phyloP scores from a whole-genome alignment of 164 flowering plant species.

The Akebia trifoliata region DNA sequence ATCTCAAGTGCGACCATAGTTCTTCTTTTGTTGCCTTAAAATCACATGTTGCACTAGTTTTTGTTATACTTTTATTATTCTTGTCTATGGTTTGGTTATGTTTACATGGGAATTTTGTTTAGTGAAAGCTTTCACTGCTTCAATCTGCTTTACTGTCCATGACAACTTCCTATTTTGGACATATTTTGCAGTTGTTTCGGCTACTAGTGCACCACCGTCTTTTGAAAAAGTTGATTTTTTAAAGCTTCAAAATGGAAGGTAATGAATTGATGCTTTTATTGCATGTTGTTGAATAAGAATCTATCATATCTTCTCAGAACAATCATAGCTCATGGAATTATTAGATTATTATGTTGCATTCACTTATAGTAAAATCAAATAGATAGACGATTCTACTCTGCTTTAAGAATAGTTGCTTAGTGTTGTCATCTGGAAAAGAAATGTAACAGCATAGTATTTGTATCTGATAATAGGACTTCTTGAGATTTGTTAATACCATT shows the following conservation, averaged over 20 bases:
- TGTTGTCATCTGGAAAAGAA: too few relatives aligned
- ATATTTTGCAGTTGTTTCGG: conserved; percentile 67
- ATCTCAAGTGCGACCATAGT: conserved; percentile 22
- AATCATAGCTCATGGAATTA: too few relatives aligned
- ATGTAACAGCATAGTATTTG: too few relatives aligned
- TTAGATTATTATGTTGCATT: too few relatives aligned
- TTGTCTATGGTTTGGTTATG: neutral
- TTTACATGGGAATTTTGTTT: neutral
- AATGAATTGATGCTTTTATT: neutral
- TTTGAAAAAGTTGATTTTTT: conserved; percentile 63
- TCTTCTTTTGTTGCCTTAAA: conserved; percentile 10
- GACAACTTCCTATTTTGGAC: too few relatives aligned
- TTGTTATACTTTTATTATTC: neutral
- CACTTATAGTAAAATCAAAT: too few relatives aligned
- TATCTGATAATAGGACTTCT: too few relatives aligned
- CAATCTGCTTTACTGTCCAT: neutral
- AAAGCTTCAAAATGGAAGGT: conserved; percentile 99
- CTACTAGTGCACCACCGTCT: conserved; percentile 35
- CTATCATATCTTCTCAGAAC: neutral
- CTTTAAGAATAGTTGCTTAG: too few relatives aligned
- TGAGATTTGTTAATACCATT: too few relatives aligned
- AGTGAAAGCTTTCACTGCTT: neutral
- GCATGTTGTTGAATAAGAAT: neutral
- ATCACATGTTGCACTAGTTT: neutral
- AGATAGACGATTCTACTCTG: too few relatives aligned